Conservation (phyloP, 2,329 filamentous ascomycete genomes). For the Alternaria panax region DNA sequence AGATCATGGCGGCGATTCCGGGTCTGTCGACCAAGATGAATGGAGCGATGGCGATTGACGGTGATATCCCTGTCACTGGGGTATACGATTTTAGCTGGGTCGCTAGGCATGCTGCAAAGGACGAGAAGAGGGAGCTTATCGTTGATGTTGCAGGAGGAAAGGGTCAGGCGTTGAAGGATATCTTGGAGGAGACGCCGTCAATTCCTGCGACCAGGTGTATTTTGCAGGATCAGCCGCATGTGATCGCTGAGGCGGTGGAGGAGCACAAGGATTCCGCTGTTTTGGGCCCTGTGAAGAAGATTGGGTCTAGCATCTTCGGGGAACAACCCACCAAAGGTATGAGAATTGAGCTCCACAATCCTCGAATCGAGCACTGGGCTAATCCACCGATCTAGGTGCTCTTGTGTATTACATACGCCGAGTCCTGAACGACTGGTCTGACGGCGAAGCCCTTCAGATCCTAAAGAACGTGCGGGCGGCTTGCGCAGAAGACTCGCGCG, state of each 20-base stretch:
- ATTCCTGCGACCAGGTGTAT: constrained; percentile 14
- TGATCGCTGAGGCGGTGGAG: constrained; percentile 9
- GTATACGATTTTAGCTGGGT: constrained; percentile 17
- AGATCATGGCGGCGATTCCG: constrained; percentile 12
- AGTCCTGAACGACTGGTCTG: constrained; percentile 16
- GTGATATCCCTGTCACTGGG: constrained; percentile 9
- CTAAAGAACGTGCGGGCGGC: constrained; percentile 10
- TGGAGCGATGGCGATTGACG: constrained; percentile 10
- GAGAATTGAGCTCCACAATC: neutral
- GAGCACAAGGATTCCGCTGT: constrained; percentile 10
- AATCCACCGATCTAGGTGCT: constrained; percentile 3
- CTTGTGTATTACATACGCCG: constrained; percentile 15
- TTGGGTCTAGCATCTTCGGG: constrained; percentile 9
- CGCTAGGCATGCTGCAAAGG: neutral
- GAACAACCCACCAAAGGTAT: constrained; percentile 15
- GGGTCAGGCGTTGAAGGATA: constrained; percentile 13
- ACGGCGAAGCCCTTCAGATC: constrained; percentile 10
- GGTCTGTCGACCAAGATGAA: constrained; percentile 10
- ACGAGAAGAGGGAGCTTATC: constrained; percentile 10
- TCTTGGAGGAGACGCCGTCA: constrained; percentile 8
- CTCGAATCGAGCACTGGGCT: neutral
- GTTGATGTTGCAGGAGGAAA: constrained; percentile 14
- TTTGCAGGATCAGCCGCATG: constrained; percentile 14
- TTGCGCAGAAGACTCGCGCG: constrained; percentile 11
- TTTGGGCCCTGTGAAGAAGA: constrained; percentile 12